Evolutionary conservation across 345 rosid species (phyloP).

Genomic region (Aquilaria yunnanensis): DNA sequence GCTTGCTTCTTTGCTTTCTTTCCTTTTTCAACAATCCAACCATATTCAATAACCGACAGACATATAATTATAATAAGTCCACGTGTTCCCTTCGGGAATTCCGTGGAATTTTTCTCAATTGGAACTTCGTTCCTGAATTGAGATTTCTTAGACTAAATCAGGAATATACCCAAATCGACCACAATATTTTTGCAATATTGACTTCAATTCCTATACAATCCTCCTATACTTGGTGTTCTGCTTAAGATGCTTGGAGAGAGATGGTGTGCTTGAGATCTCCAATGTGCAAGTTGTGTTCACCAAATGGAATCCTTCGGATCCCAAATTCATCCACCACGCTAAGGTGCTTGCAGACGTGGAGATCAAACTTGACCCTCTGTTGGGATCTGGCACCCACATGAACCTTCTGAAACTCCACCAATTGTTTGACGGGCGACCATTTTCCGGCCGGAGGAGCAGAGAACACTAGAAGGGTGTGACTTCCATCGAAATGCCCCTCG

Average conservation of each 20-base stretch:
- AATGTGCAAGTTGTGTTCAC: constrained; percentile 59
- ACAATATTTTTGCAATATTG: too few relatives aligned
- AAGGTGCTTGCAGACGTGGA: constrained; percentile 76
- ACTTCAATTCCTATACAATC: neutral
- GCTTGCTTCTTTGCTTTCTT: too few relatives aligned
- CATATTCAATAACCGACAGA: too few relatives aligned
- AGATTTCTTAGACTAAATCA: neutral
- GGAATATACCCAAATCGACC: too few relatives aligned
- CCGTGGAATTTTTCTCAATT: constrained; percentile 2
- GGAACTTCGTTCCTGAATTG: neutral
- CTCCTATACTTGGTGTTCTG: too few relatives aligned
- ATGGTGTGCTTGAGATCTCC: constrained; percentile 85
- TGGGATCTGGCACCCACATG: constrained; percentile 51
- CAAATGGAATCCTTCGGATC: constrained; percentile 82
- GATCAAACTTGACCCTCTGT: constrained; percentile 31
- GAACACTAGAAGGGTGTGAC: constrained; percentile 69
- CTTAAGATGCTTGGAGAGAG: constrained; percentile 36
- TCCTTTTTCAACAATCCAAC: too few relatives aligned
- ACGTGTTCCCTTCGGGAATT: constrained; percentile 10
- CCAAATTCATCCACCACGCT: constrained; percentile 73
- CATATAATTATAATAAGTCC: neutral
- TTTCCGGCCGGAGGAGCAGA: constrained; percentile 49
- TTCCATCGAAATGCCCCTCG: constrained; percentile 63
- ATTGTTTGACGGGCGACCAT: constrained; percentile 46
- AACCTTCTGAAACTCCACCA: constrained; percentile 66